Percentiles rank a stretch among this genome's conserved stretches.
Conservation (phyloP, 2,329 filamentous ascomycete species). For the Sporothrix brunneoviolacea region DNA sequence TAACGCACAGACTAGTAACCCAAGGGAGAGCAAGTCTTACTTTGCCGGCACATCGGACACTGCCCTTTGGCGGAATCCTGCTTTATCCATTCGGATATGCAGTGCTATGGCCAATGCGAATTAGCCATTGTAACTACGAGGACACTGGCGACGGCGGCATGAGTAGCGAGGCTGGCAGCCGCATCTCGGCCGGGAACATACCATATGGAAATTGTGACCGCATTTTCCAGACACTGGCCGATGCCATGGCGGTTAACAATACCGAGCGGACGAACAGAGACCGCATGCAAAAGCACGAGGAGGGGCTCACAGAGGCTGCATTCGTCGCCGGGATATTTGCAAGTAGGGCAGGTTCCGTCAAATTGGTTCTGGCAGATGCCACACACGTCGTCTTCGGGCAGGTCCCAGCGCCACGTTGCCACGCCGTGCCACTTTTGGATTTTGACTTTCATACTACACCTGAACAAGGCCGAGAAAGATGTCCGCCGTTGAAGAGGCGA, state of each 20-base stretch:
- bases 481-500: no score
- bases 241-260: no score
- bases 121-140: conserved; percentile 21
- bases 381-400: conserved; percentile 94
- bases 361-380: conserved; percentile 98
- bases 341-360: conserved; percentile 94
- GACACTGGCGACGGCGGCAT: background rate
- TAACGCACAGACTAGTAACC: no score
- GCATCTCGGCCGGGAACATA: conserved; percentile 36
- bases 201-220: conserved; percentile 97
- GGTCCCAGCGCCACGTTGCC: conserved; percentile 95
- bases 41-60: conserved; percentile 96
- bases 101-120: conserved; percentile 58
- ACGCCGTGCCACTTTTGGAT: conserved; percentile 92
- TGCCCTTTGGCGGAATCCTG: conserved; percentile 89
- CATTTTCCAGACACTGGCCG: conserved; percentile 83
- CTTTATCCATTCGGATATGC: conserved; percentile 91
- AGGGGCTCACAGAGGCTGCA: conserved; percentile 71
- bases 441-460: conserved; percentile 76
- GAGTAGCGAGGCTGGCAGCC: no score
- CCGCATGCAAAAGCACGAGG: background rate
- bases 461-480: no score
- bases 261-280: background rate
- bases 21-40: conserved; percentile 47
- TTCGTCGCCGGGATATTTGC: conserved; percentile 95